Evolutionary conservation across 805 yeast genomes (phyloP).

Genomic region (Yarrowia sp.): DNA sequence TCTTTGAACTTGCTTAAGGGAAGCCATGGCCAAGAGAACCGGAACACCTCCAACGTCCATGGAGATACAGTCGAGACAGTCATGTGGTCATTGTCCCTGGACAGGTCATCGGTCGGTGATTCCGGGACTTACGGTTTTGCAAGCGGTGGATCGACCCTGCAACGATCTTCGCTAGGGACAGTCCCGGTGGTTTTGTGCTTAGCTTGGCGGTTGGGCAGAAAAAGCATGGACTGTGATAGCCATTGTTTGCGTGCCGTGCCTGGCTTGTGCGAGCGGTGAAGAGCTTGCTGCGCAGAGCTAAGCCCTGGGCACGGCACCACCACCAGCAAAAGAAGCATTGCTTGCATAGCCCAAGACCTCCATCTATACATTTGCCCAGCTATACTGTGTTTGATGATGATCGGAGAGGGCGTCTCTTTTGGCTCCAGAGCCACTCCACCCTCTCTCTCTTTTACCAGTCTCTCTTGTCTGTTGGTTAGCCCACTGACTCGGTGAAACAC

Average conservation of each 20-base stretch:
- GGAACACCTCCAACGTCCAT: background rate
- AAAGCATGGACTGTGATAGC: constrained; percentile 6
- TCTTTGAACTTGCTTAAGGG: too few relatives aligned
- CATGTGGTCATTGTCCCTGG: background rate
- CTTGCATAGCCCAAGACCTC: background rate
- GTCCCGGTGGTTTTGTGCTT: constrained; percentile 14
- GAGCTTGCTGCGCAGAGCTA: background rate
- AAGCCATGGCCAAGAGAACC: too few relatives aligned
- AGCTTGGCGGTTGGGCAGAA: constrained; percentile 14
- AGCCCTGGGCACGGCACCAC: constrained; percentile 15
- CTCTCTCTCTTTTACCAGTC: background rate
- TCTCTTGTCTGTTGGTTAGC: background rate
- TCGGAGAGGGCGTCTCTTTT: background rate
- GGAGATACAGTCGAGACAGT: background rate
- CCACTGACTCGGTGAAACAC: constrained; percentile 1
- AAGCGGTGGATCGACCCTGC: constrained; percentile 18
- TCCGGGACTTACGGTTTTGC: constrained; percentile 4
- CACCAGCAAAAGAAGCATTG: background rate
- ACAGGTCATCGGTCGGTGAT: constrained; percentile 21
- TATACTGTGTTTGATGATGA: background rate
- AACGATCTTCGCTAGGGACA: constrained; percentile 21
- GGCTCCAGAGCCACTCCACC: constrained; percentile 1
- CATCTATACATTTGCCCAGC: background rate
- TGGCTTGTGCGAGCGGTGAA: background rate
- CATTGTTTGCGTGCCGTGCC: constrained; percentile 25